Evolutionary conservation across 257 asterid species (phyloP), one percentile per base, ranked within the genome.

Genomic region (Primulina eburnea): DNA sequence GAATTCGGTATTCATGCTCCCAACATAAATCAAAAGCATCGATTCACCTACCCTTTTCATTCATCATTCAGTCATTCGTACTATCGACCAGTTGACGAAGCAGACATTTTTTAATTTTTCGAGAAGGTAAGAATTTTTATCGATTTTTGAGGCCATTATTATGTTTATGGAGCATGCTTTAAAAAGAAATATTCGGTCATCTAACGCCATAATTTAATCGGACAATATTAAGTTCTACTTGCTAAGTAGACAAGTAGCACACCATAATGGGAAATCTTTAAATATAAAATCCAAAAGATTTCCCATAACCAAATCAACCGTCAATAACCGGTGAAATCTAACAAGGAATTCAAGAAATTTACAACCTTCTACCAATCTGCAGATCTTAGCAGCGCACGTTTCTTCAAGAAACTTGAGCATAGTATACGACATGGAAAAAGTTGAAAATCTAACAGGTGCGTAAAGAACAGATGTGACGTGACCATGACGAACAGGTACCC

Each of bases 341-440:
- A 73, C 68, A 68, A 77, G 60, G 73, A 64, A 63, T 62, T 21
- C 68, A 67, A 62, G 50, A 73, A 72, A 80, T 77, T 82, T 77
- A 77, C 74, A 77, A 50, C 62, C 67, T 55, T 50, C 34, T 76
- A 74, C 79, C 64, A 55, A 55, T 78, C 77, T 69, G 69, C 74
- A 69, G 74, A 74, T 68, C 71, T 24, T 26, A 71, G 72, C 70
- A 32, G 75, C 76, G 70, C 30, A 40, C 35, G 50, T 55, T 75
- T 56, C 65, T 29, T 53, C 30, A 28, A 28, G 73, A 69, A 58
- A 72, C 34, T 72, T 60, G 70, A 76, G 35, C 2, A 32, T 24
- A 28, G 81, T 68, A 70, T 76, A 76, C 30, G 70, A 58, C 58
- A 33, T 4, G 60, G 59, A 76, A 79, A 76, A 20, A 63, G 34